phyloP scores from a whole-genome alignment of 2,329 filamentous ascomycete genomes.

The Monosporascus sp. region DNA sequence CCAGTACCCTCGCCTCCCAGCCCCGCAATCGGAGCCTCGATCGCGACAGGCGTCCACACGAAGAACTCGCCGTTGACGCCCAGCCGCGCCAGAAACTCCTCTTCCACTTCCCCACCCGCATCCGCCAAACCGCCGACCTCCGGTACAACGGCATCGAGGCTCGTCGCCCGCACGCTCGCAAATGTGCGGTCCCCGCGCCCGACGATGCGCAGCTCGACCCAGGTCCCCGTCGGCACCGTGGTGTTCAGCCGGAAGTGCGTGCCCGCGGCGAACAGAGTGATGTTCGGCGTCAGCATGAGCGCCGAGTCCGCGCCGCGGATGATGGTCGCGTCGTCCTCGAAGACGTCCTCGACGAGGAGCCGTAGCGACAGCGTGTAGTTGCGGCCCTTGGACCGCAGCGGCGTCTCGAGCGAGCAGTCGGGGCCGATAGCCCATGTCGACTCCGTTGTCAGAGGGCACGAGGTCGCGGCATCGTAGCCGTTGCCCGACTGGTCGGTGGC shows the following conservation, averaged over 20 bases:
- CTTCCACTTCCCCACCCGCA: constrained; percentile 16
- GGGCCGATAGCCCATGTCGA: constrained; percentile 27
- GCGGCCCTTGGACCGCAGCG: constrained; percentile 48
- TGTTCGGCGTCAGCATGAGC: constrained; percentile 34
- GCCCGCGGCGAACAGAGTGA: constrained; percentile 31
- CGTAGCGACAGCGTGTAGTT: constrained; percentile 50
- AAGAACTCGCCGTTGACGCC: constrained; percentile 36
- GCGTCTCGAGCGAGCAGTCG: constrained; percentile 40
- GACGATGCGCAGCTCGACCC: constrained; percentile 25
- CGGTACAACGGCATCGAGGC: constrained; percentile 4
- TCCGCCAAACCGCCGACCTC: constrained; percentile 4
- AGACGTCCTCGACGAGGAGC: constrained; percentile 26
- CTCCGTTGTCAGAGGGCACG: constrained; percentile 27
- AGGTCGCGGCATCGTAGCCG: constrained; percentile 33
- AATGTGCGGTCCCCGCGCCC: constrained; percentile 30
- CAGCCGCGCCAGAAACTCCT: constrained; percentile 38
- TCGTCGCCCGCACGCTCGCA: constrained; percentile 15
- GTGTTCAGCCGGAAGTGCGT: constrained; percentile 32
- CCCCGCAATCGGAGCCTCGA: constrained; percentile 39
- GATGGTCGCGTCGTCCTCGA: constrained; percentile 32
- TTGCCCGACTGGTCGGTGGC: constrained; percentile 35
- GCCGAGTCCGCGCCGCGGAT: constrained; percentile 39
- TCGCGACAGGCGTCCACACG: constrained; percentile 37
- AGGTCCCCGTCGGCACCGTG: constrained; percentile 24
- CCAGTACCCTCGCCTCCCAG: constrained; percentile 29